Base-by-base conservation (phyloP, 2,329 filamentous ascomycete genomes). In the Aspergillus novoparasiticus region DNA sequence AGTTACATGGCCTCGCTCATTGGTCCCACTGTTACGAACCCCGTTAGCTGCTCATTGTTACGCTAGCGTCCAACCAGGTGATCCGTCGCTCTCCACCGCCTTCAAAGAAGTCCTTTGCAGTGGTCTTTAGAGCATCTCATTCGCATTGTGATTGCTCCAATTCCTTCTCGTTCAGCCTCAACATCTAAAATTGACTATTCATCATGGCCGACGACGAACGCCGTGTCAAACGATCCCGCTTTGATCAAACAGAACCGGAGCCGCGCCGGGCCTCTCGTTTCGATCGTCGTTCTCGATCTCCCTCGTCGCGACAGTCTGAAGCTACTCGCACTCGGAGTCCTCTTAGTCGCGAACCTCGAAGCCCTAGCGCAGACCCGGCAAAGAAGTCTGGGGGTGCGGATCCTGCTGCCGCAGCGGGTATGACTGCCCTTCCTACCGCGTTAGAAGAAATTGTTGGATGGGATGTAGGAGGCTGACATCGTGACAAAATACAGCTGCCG, bases 261-360 rank as follows among this genome's bases (percentile, higher is more conserved):
- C 88, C 90, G 62, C 90, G 89, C 73, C 85, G 89, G 70, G 75
- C 86, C 50, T 96, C 93, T 57, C 88, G 94, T 76, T 97, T 97
- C 79, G 94, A 97, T 80, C 89, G 94, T 72, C 90, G 95, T 72
- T 98, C 95, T 63, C 90, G 93, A 68, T 97, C 93, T 36, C 93
- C 93, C 26, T 86, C 87, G 30, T 79, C 81, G 63, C 85, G 87
- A 72, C 87, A 89, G 70, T 83, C 87, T 30, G 92, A 96, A 66
- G 80, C 86, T 53, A 82, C 85, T 69, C 89, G 94, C 75, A 93
- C 92, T 71, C 91, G 94, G 70, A 97, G 93, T 77, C 94, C 94
- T 23, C 77, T 94, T 61, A 83, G 83, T 63, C 85, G 83, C 68
- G 79, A 82, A 59, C 76, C 80, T 59, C 77, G 78, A 57, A 85